These are phyloP conservation scores for Mrakia gelida DNA, from an alignment of 768 basidiomycete species.

Conservation along the genomic window DNA sequence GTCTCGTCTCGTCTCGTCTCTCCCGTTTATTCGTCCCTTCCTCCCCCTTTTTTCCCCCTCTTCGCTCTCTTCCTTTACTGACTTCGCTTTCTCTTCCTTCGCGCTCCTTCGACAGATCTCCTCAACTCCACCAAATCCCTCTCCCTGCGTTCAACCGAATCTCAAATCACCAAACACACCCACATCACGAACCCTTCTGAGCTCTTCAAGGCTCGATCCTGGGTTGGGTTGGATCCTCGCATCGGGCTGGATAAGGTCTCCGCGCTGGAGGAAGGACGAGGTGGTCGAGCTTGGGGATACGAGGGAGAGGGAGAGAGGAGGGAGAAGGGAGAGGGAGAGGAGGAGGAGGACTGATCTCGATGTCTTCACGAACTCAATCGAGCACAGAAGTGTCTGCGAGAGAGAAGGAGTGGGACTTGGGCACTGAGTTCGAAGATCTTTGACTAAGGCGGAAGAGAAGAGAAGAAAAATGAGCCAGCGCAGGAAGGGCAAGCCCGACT, in stretches of 20 bases:
- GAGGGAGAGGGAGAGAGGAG: constrained; percentile 37
- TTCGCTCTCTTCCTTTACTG: too few relatives aligned
- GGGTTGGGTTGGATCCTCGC: constrained; percentile 73
- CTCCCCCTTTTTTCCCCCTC: background rate
- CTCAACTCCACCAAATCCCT: constrained; percentile 19
- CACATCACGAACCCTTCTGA: constrained; percentile 50
- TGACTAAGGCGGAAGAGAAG: too few relatives aligned
- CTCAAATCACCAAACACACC: constrained; percentile 15
- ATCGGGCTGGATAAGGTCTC: constrained; percentile 74
- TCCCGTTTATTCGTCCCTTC: too few relatives aligned
- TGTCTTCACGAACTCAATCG: too few relatives aligned
- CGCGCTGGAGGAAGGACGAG: constrained; percentile 79
- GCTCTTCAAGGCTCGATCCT: constrained; percentile 69
- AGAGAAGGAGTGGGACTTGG: too few relatives aligned
- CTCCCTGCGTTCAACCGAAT: constrained; percentile 15
- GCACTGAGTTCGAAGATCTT: too few relatives aligned
- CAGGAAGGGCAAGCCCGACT: too few relatives aligned
- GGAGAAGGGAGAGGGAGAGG: background rate
- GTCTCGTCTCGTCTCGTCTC: constrained; percentile 2
- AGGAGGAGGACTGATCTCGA: background rate
- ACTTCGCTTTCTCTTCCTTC: too few relatives aligned
- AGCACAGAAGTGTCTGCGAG: too few relatives aligned
- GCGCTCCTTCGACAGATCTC: constrained; percentile 7
- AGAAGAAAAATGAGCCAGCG: too few relatives aligned
- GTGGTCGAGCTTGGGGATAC: constrained; percentile 85